Percentiles rank a stretch among this genome's conserved stretches.
Conservation (phyloP, 192 early-diverging fungal species). For the Paraglomus brasilianum region DNA sequence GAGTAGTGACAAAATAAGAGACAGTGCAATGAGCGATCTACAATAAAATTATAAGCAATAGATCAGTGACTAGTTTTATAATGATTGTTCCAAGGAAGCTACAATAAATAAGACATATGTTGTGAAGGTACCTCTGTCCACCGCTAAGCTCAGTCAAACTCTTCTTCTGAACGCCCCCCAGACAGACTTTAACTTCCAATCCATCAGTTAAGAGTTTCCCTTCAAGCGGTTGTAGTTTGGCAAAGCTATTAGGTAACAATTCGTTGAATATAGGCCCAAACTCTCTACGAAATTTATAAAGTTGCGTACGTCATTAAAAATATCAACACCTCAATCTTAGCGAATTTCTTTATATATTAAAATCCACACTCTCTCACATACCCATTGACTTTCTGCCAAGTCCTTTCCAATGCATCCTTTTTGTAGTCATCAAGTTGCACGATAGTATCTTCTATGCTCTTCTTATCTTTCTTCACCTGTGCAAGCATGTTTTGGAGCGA, state of each 20-base stretch:
- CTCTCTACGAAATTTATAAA: conserved; percentile 53
- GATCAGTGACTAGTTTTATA: conserved; percentile 16
- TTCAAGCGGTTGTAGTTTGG: conserved; percentile 84
- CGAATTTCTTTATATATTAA: conserved; percentile 15
- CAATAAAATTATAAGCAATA: conserved; percentile 11
- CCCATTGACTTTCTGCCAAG: conserved; percentile 89
- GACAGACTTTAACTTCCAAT: conserved; percentile 89
- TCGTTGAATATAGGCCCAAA: conserved; percentile 97
- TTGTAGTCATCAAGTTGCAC: conserved; percentile 86
- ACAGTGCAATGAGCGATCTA: conserved; percentile 93
- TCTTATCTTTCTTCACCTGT: conserved; percentile 89
- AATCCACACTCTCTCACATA: conserved; percentile 35
- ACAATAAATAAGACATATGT: not conserved
- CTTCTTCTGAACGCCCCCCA: conserved; percentile 97
- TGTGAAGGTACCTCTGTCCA: conserved; percentile 73
- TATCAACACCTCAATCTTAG: not conserved
- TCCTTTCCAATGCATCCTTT: conserved; percentile 81
- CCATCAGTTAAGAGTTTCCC: conserved; percentile 78
- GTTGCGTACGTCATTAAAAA: not conserved
- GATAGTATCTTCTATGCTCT: conserved; percentile 95
- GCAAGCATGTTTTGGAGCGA: conserved; percentile 81
- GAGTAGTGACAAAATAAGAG: conserved; percentile 91
- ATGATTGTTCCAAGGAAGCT: conserved; percentile 26
- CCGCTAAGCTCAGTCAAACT: conserved; percentile 96
- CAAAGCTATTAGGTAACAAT: conserved; percentile 86